Evolutionary conservation across 148 eudicot genomes (phyloP).

Genomic region (Agrostemma githago): DNA sequence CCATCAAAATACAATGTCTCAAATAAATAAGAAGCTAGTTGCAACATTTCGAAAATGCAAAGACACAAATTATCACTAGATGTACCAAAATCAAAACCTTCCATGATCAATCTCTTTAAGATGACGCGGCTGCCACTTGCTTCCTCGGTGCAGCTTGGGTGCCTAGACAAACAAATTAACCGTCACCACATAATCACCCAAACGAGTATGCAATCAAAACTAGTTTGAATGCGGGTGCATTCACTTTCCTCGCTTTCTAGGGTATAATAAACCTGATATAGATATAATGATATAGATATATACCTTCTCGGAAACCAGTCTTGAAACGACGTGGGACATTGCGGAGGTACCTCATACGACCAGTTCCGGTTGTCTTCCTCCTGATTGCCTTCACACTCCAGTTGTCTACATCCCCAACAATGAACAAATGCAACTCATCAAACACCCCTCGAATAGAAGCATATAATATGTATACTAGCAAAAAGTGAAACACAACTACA

Average conservation of each 20-base stretch:
- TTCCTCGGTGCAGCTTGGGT: constrained; percentile 78
- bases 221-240: not conserved
- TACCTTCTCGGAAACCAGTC: constrained; percentile 77
- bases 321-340: constrained; percentile 76
- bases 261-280: no score
- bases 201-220: not conserved
- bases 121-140: constrained; percentile 34
- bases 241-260: not conserved
- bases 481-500: not conserved
- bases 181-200: not conserved
- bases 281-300: not conserved
- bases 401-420: constrained; percentile 42
- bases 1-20: no score
- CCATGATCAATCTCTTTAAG: not conserved
- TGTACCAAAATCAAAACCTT: not conserved
- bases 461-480: not conserved
- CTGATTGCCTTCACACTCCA: constrained; percentile 34
- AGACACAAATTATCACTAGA: not conserved
- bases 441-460: not conserved
- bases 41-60: not conserved
- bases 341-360: constrained; percentile 83
- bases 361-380: constrained; percentile 92
- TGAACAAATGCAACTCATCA: not conserved
- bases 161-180: constrained; percentile 26
- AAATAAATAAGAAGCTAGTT: not conserved